Base-by-base conservation (phyloP, 805 yeast genomes). In the Lachancea sp. region DNA sequence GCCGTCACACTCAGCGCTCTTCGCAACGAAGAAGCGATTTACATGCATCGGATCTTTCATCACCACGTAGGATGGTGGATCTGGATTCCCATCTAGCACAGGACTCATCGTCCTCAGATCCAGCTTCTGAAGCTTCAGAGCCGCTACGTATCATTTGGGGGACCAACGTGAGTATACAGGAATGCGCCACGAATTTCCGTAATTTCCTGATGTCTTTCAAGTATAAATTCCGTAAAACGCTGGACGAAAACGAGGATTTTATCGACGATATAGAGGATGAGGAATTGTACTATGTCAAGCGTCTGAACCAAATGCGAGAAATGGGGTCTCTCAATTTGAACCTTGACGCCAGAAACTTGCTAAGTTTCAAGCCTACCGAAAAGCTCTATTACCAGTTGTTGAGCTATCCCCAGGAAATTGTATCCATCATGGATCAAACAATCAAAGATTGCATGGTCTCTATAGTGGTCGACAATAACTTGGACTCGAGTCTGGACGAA, bases 61-160 rank as follows among this genome's bases (percentile, higher is more conserved):
- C 95, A 2, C 89, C 93, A 27, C 69, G 89, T 58, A 70, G 89
- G 53, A 71, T 79, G 47, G 78, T 82, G 45, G 75, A 75, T 34
- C 78, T 76, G 38, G 61, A 60, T 18, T 55, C 66, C 1, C 45
- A 51, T 11, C 49, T 51, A 7, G 46, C 48, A 30, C 40, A 47
- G 9, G 43, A 51, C 12, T 59, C 63, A 3, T 57, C 64, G 8
- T 55, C 25, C 8, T 22, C 62, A n/a, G 63, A 58, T 44, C 51
- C 54, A 8, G 58, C 62, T 10, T 54, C 63, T 5, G 67, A 69
- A 42, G 69, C 71, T 19, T 78, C 77, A 43, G 96, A 85, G 52
- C 95, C 95, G 0, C 79, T 81, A 19, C 77, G 95, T 57, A 95
- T 93, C 44, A 91, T 93, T 58, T 93, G 99, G 99, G 99, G 99